Conservation (phyloP, 768 basidiomycete genomes). For the Collybia nuda region DNA sequence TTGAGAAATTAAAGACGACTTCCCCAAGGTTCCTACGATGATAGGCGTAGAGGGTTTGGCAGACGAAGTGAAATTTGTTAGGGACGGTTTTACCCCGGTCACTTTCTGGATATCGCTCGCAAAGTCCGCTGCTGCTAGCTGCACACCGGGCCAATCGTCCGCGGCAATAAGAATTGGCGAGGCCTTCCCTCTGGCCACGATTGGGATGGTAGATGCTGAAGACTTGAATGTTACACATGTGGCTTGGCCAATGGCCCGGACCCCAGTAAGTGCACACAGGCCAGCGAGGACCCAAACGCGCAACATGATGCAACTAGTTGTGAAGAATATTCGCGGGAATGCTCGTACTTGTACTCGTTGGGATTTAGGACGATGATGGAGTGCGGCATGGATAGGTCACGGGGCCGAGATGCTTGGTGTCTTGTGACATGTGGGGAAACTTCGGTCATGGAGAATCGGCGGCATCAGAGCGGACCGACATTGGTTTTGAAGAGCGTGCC, state of each 20-base stretch:
- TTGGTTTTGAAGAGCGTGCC: no score
- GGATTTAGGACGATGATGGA: no score
- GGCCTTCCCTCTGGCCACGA: constrained; percentile 44
- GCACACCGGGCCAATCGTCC: constrained; percentile 66
- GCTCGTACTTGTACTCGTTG: no score
- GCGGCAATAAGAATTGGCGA: constrained; percentile 49
- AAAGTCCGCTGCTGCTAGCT: constrained; percentile 60
- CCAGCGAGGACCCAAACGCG: constrained; percentile 8
- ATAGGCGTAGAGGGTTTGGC: constrained; percentile 40
- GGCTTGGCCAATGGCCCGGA: constrained; percentile 46
- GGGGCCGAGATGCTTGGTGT: no score
- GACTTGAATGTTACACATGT: constrained; percentile 47
- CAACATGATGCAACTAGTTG: constrained; percentile 10
- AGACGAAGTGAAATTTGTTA: constrained; percentile 48
- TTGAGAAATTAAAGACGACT: constrained; percentile 51
- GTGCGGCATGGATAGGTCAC: no score
- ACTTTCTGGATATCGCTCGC: constrained; percentile 61
- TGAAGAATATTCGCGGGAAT: no score
- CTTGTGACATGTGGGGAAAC: no score
- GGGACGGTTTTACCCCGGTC: constrained; percentile 47
- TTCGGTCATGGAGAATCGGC: no score
- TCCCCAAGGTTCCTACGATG: constrained; percentile 64
- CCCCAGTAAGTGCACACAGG: constrained; percentile 16
- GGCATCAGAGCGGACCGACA: no score
- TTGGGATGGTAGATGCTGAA: constrained; percentile 34